Base-by-base conservation (phyloP, 2,329 filamentous ascomycete genomes). In the Penicillium vulpinum region DNA sequence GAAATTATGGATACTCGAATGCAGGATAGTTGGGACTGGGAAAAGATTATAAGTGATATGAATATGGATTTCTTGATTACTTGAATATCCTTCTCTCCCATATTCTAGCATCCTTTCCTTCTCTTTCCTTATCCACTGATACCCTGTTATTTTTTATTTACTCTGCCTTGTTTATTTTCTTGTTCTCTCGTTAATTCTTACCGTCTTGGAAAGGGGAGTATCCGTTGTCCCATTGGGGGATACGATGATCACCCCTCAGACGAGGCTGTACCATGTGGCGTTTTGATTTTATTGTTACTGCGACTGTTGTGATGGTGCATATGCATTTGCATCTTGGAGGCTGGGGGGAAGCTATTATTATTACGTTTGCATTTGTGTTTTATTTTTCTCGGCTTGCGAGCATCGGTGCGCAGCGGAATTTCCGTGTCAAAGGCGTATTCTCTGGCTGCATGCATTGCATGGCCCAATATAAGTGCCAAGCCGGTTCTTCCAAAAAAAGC, bases 51-150 rank as follows among this genome's bases (percentile, higher is more conserved):
- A 59, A 74, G 78, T 46, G 76, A 78, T 48, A 81, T 83, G 73
- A 80, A 81, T 21, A 85, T 83, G 79, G 83, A 87, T 64, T 85
- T 86, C 62, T 73, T 87, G 62, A 80, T 85, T 59, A 85, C 84
- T 60, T 86, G 70, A 78, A 36, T 52, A 16, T 57, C 38, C 36
- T n/a, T n/a, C 16, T 40, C 46, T 38, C 52, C 13, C 22, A 50
- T 31, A 21, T 49, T 36, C 33, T 31, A 6, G 15, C 33, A 36
- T 56, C 16, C 43, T 36, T 54, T 40, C 48, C 21, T 51, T 40
- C 22, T 47, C 39, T 35, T 13, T 55, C 56, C 29, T 11, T 28
- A 2, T 31, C 47, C 50, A 53, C 52, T 60, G 49, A 65, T 65
- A 61, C 64, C 61, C 61, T 41, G 29, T 52, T 49, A 31, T 58